phyloP scores from a whole-genome alignment of 2,329 filamentous ascomycete genomes.

The Lizonia empirigonia region DNA sequence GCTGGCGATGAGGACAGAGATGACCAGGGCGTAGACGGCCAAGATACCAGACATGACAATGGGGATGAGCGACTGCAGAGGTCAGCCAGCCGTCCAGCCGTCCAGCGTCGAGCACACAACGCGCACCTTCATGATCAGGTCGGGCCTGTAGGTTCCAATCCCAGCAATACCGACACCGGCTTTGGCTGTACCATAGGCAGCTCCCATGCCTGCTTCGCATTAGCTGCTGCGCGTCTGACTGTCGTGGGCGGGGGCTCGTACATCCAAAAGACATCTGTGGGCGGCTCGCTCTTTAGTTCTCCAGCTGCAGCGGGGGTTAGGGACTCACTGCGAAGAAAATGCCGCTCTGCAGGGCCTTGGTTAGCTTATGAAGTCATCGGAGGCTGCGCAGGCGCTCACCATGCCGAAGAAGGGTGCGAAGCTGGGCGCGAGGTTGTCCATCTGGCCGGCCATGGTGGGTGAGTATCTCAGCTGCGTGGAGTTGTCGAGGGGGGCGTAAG shows the following conservation, averaged over 20 bases:
- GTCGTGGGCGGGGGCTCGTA: conserved; percentile 53
- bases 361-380: conserved; percentile 46
- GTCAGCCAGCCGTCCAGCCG: too few species aligned
- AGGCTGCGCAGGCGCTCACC: conserved; percentile 59
- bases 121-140: conserved; percentile 86
- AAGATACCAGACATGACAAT: conserved; percentile 99
- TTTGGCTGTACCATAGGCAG: conserved; percentile 86
- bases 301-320: conserved; percentile 11
- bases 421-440: conserved; percentile 63
- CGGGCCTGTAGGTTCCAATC: conserved; percentile 81
- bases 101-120: too few species aligned
- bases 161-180: conserved; percentile 87
- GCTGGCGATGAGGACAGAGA: conserved; percentile 92
- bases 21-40: conserved; percentile 95
- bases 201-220: conserved; percentile 64
- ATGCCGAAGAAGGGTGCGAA: conserved; percentile 90
- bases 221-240: conserved; percentile 21
- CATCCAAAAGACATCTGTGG: conserved; percentile 78
- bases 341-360: conserved; percentile 66
- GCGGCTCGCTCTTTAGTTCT: conserved; percentile 31
- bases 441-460: conserved; percentile 28
- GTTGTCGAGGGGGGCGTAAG: conserved; percentile 1
- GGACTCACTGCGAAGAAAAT: conserved; percentile 69
- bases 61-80: conserved; percentile 73
- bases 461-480: neutral